These are phyloP conservation scores for Boeremia lycopersici DNA, from an alignment of 2,329 filamentous ascomycete species.

Conservation along the genomic window DNA sequence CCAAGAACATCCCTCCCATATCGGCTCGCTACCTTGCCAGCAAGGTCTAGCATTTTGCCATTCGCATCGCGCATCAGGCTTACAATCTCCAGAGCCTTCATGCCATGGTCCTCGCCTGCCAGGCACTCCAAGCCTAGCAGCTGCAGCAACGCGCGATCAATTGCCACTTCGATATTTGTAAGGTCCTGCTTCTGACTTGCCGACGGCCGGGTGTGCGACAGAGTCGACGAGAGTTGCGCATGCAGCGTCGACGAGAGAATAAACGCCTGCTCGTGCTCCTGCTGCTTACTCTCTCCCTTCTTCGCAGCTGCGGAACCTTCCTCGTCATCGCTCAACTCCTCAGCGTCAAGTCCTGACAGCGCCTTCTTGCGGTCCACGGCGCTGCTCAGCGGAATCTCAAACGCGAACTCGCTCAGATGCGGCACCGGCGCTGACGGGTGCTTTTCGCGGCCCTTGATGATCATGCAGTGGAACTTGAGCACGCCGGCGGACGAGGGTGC, in stretches of 20 bases:
- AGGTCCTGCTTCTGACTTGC: slow-evolving; percentile 70
- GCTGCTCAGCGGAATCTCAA: slow-evolving; percentile 78
- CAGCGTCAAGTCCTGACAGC: slow-evolving; percentile 35
- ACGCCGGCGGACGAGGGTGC: slow-evolving; percentile 85
- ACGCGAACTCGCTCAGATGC: slow-evolving; percentile 92
- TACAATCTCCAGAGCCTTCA: slow-evolving; percentile 93
- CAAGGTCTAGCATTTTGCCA: slow-evolving; percentile 90
- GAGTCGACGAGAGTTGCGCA: slow-evolving; percentile 75
- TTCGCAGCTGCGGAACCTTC: background rate
- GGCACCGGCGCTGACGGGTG: slow-evolving; percentile 85
- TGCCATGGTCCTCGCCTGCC: slow-evolving; percentile 89
- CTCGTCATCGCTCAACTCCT: slow-evolving; percentile 43
- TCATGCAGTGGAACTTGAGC: slow-evolving; percentile 96
- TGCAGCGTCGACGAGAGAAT: slow-evolving; percentile 75
- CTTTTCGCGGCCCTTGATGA: slow-evolving; percentile 91
- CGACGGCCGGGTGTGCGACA: slow-evolving; percentile 70
- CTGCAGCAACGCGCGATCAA: slow-evolving; percentile 89
- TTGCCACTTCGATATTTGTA: slow-evolving; percentile 75
- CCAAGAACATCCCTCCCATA: slow-evolving; percentile 81
- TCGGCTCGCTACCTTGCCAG: slow-evolving; percentile 83
- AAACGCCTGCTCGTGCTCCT: slow-evolving; percentile 78
- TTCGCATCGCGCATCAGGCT: slow-evolving; percentile 81
- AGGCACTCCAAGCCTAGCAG: slow-evolving; percentile 88
- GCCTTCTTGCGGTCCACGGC: slow-evolving; percentile 46
- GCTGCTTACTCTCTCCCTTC: slow-evolving; percentile 55